Percentiles rank a stretch among this genome's conserved stretches.
Conservation (phyloP, 192 early-diverging fungal species). For the Kappamyces sp. region DNA sequence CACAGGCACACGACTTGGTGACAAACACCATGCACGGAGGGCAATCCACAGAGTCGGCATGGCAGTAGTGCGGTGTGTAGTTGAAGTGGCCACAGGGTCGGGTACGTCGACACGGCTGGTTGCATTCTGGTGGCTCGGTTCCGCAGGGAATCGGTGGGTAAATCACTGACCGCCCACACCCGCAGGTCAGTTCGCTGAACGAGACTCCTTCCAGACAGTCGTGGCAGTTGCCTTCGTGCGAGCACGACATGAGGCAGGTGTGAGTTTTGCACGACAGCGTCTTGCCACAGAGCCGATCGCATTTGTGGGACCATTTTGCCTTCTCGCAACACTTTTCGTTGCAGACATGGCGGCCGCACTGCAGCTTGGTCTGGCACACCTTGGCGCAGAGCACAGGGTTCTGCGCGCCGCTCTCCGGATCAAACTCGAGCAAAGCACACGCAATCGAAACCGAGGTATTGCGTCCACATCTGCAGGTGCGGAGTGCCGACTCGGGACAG, state of each 20-base stretch:
- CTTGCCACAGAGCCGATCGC: constrained; percentile 35
- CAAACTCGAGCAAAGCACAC: constrained; percentile 22
- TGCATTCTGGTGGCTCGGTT: constrained; percentile 67
- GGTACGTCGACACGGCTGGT: constrained; percentile 61
- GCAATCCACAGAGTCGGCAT: constrained; percentile 76
- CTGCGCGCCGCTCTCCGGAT: constrained; percentile 15
- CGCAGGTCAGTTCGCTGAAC: constrained; percentile 79
- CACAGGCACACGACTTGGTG: constrained; percentile 58
- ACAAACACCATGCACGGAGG: constrained; percentile 88
- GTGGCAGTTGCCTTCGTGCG: constrained; percentile 40
- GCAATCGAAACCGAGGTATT: neutral
- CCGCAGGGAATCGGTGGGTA: constrained; percentile 86
- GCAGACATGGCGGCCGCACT: constrained; percentile 42
- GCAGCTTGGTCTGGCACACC: constrained; percentile 24
- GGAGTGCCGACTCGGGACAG: constrained; percentile 21
- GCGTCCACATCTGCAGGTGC: constrained; percentile 34
- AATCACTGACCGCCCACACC: constrained; percentile 75
- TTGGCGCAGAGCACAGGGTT: constrained; percentile 31
- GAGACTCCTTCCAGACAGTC: constrained; percentile 56
- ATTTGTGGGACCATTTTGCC: constrained; percentile 28
- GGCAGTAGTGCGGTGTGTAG: constrained; percentile 73
- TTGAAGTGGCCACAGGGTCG: constrained; percentile 75
- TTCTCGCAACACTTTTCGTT: constrained; percentile 30
- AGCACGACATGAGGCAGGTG: constrained; percentile 34
- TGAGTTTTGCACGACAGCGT: constrained; percentile 35